Percentiles rank a stretch among this genome's conserved stretches.
These are phyloP conservation scores for Nakazawaea populi DNA, from an alignment of 805 yeast genomes.

Conservation along the genomic window DNA sequence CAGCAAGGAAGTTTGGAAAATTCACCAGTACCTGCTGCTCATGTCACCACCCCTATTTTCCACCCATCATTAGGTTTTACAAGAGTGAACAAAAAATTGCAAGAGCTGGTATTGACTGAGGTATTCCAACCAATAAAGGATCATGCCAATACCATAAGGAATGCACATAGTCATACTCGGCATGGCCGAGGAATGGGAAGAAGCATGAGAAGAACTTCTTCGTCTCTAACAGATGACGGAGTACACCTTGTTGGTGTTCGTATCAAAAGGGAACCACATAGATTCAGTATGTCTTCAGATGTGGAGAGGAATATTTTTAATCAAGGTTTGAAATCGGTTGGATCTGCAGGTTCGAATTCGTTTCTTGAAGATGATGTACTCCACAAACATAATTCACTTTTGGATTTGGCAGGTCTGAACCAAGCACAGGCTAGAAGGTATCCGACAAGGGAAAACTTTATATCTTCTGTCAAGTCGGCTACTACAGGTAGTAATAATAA, in stretches of 20 bases:
- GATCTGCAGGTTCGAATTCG: background rate
- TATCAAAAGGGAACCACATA: background rate
- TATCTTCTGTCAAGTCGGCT: conserved; percentile 16
- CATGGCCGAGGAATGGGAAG: background rate
- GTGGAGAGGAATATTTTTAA: conserved; percentile 8
- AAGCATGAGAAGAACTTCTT: conserved; percentile 1
- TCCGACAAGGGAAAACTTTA: conserved; percentile 10
- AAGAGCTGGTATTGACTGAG: conserved; percentile 66
- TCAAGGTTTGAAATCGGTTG: background rate
- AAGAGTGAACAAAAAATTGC: conserved; percentile 61
- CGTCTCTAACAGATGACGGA: background rate
- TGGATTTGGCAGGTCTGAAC: conserved; percentile 17
- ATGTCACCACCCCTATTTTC: conserved; percentile 7
- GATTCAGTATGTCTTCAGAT: conserved; percentile 11
- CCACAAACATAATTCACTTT: conserved; percentile 15
- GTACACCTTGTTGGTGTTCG: background rate
- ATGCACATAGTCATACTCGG: background rate
- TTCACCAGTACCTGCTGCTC: conserved; percentile 9
- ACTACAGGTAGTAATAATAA: background rate
- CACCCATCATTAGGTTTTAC: conserved; percentile 47
- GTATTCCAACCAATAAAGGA: conserved; percentile 54
- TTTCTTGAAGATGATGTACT: background rate
- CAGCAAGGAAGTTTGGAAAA: conserved; percentile 3
- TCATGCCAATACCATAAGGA: conserved; percentile 17
- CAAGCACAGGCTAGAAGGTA: background rate